Evolutionary conservation across 2,329 filamentous ascomycete species (phyloP), one percentile per base, ranked within the genome.

Genomic region (Colletotrichum orchidophilum): DNA sequence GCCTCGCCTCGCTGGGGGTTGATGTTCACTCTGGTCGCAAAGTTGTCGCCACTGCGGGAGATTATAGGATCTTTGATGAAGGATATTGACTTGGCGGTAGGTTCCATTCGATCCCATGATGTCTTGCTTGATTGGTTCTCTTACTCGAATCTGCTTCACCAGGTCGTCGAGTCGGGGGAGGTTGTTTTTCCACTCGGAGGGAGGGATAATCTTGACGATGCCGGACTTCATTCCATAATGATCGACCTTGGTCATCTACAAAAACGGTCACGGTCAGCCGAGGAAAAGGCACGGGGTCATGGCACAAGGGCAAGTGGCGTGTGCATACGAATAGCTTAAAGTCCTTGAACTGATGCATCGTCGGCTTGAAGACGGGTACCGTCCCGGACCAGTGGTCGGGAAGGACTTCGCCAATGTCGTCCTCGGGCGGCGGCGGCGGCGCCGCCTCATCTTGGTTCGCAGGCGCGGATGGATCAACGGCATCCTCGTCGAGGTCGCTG

Each of bases 61-160:
- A 76, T 98, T 99, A 84, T 99, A 99, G 15, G 95, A 95, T 79
- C 96, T 90, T 80, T 97, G 94, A 82, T 98, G 97, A 77, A 98
- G 92, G 71, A 99, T 95, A 79, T 99, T 99, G 78, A 96, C 94
- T 81, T 99, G 96, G 42, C 96, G 96, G 80, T 98, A 99, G 67
- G 94, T 97, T 67, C 96, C 97, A 79, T 96, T 94, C 62, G 94
- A 94, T 52, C 96, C 96, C 87, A 97, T 96, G 77, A 99, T 99
- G 77, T 99, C 96, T 81, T 99, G 96, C 79, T 95, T 97, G 80
- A 99, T 98, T 3, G 96, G 96, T 75, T 99, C 97, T 82, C 96
- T 96, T 78, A 99, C 95, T 78, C 92, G 92, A 80, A 99, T 94
- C 73, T 93, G 92, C 83, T 98, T 98, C 74, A 99, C 89, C 61